A percentile compares a stretch with the other conserved stretches of the same genome.
These are phyloP conservation scores for Colletotrichum coccodes DNA, from an alignment of 2,329 filamentous ascomycete genomes.

Conservation along the genomic window DNA sequence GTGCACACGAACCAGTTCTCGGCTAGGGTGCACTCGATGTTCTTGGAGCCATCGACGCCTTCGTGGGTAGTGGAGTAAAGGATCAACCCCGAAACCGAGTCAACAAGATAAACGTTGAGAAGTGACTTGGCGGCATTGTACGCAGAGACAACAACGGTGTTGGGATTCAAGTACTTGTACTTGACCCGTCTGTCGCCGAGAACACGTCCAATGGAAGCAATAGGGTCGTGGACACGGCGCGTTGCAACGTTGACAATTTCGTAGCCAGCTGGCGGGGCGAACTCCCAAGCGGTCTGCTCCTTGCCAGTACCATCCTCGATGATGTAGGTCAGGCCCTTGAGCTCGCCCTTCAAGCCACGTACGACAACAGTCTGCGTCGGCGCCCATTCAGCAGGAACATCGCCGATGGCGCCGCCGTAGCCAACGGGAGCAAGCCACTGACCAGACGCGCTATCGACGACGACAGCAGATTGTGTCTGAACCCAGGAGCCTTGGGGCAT, in stretches of 20 bases:
- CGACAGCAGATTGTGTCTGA: constrained; percentile 51
- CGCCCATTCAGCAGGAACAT: constrained; percentile 55
- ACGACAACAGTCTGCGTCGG: constrained; percentile 67
- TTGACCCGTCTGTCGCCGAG: constrained; percentile 91
- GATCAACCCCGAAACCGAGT: constrained; percentile 85
- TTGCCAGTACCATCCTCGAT: constrained; percentile 51
- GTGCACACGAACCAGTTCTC: constrained; percentile 98
- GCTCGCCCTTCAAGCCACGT: constrained; percentile 55
- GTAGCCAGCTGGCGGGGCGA: constrained; percentile 73
- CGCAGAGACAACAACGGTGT: constrained; percentile 80
- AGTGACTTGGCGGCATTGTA: constrained; percentile 66
- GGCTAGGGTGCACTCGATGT: constrained; percentile 81
- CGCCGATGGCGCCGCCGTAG: constrained; percentile 57
- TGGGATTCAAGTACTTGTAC: constrained; percentile 97
- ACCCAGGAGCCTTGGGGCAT: constrained; percentile 51
- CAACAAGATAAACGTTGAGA: constrained; percentile 82
- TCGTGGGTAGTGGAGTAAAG: constrained; percentile 77
- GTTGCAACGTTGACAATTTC: constrained; percentile 75
- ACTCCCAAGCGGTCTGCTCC: constrained; percentile 74
- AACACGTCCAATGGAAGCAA: constrained; percentile 95
- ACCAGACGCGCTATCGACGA: constrained; percentile 63
- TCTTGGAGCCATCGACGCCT: constrained; percentile 78
- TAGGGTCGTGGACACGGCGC: constrained; percentile 80
- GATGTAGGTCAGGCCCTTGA: constrained; percentile 67
- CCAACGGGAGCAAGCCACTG: constrained; percentile 66